Evolutionary conservation across 345 rosid genomes (phyloP).

Genomic region (Jatropha curcas): DNA sequence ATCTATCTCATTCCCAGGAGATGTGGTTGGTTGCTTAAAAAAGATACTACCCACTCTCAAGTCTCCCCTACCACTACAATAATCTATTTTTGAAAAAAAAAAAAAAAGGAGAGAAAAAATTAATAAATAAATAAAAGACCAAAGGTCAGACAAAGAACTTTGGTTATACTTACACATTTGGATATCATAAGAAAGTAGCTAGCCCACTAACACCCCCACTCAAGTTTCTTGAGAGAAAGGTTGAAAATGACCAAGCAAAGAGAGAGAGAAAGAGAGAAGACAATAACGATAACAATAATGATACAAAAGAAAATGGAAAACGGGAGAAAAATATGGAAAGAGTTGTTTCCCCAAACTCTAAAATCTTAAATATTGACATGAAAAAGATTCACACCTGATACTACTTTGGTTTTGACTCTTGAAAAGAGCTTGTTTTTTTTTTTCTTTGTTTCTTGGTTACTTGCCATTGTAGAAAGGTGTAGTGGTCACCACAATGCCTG

Average conservation of each 20-base stretch:
- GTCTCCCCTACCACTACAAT: conserved; percentile 10
- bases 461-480: conserved; percentile 38
- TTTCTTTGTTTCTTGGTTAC: conserved; percentile 20
- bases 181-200: conserved; percentile 10
- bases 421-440: conserved; percentile 13
- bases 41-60: conserved; percentile 2
- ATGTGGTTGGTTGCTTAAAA: conserved; percentile 15
- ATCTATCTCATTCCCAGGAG: neutral
- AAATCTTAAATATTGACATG: neutral
- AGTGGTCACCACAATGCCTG: conserved; percentile 55
- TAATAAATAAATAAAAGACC: neutral
- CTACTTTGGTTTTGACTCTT: conserved; percentile 35
- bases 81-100: neutral
- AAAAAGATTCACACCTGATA: conserved; percentile 36
- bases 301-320: neutral
- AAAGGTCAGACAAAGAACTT: conserved; percentile 18
- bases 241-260: neutral
- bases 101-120: neutral
- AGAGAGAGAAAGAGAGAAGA: neutral
- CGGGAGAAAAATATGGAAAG: conserved; percentile 2
- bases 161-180: neutral
- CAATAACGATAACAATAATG: neutral
- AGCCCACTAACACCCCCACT: conserved; percentile 18
- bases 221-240: conserved; percentile 17
- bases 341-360: conserved; percentile 1